Conservation (phyloP, 2,329 filamentous ascomycete species). For the Cercospora beticola region DNA sequence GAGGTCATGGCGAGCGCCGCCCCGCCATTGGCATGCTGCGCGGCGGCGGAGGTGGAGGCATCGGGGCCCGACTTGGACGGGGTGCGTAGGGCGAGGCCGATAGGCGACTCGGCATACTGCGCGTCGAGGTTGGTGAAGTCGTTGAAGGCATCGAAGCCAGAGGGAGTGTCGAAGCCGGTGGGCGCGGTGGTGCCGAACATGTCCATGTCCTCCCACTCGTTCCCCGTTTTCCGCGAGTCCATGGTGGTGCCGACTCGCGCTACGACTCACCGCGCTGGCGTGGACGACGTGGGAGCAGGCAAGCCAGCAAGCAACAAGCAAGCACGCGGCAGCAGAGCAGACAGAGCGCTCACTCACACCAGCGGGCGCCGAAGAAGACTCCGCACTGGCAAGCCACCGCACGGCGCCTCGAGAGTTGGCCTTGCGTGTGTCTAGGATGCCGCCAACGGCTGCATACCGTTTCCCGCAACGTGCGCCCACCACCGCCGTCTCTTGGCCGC, state of each 20-base stretch:
- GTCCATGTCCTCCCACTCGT: conserved; percentile 19
- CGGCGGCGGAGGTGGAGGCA: conserved; percentile 16
- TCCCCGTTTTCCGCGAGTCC: conserved; percentile 18
- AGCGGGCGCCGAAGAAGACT: not conserved
- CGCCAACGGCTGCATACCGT: conserved; percentile 3
- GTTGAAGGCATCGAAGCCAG: conserved; percentile 28
- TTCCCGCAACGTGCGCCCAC: not conserved
- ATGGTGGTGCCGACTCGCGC: conserved; percentile 14
- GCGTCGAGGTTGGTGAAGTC: conserved; percentile 34
- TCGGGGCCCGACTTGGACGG: conserved; percentile 33
- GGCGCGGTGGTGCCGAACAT: conserved; percentile 26
- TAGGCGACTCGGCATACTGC: conserved; percentile 31
- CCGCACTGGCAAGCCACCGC: conserved; percentile 1
- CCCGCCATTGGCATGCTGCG: conserved; percentile 18
- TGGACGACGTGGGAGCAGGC: not conserved
- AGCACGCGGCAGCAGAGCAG: not conserved
- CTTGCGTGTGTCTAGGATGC: not conserved
- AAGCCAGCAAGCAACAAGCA: not conserved
- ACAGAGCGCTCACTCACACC: not conserved
- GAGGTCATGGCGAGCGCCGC: conserved; percentile 29
- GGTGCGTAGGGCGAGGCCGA: conserved; percentile 29
- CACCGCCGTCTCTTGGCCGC: not conserved
- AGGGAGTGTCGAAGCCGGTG: conserved; percentile 30
- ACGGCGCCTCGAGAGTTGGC: not conserved
- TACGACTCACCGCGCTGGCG: not conserved